Evolutionary conservation across 352 stramenopile genomes (phyloP), one percentile per base, ranked within the genome.

Genomic region (Discostella stelligera): DNA sequence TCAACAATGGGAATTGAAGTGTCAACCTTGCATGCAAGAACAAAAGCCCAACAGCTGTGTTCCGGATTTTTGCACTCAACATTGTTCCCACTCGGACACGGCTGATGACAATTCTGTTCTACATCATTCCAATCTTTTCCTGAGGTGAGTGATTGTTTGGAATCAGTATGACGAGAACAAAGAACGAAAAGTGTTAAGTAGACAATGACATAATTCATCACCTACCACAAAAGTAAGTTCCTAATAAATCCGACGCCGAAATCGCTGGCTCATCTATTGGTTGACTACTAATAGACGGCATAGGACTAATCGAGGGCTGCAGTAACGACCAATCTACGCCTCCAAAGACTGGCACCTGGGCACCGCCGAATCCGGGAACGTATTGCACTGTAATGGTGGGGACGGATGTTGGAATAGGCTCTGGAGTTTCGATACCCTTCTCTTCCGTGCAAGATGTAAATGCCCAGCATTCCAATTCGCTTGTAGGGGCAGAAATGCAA

Each of bases 81-180:
- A 23, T 80, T 70, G 61, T 78, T 79, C 48, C 86, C 89, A 44
- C 54, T 72, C 13, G 89, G 89, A 78, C 89, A 94, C 13, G 83
- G 79, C 46, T 78, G 79, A n/a, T 80, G 67, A 74, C 89, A 94
- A 67, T 88, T 85, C 48, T 79, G 62, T 10, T 85, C 69, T 6
- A 90, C 89, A 86, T 94, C 82, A 64, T 89, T 83, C 89, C 89
- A 94, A 71, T 91, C 83, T 14, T 58, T 85, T 52, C 88, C 88
- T 85, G 60, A 32, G n/a, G 32, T 63, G n/a, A 21, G 1, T 25
- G 16, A 30, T 56, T 30, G 4, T 54, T 59, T 69, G 27, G 11
- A 30, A 30, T 48, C 14, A 23, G 6, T 54, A 32, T 14, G 50
- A 18, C n/a, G 53, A 37, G 3, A 32, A 61, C 39, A 27, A 61